phyloP scores from a whole-genome alignment of 2,329 filamentous ascomycete genomes.

The Fusarium graminum region DNA sequence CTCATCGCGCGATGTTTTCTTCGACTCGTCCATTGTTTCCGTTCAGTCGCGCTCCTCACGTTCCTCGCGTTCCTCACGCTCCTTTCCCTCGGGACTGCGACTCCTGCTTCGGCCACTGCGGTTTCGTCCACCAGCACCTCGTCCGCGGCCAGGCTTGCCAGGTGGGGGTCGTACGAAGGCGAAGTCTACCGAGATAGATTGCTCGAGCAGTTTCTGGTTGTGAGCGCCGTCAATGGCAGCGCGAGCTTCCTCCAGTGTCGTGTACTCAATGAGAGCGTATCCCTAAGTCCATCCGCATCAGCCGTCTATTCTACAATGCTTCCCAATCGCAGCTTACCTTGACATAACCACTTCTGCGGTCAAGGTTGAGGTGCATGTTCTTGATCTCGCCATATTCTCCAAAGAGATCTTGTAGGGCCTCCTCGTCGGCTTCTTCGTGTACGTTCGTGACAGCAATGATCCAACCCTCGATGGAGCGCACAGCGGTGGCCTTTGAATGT shows the following conservation, averaged over 20 bases:
- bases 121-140: constrained; percentile 57
- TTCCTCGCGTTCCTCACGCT: constrained; percentile 51
- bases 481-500: constrained; percentile 79
- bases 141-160: constrained; percentile 58
- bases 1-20: constrained; percentile 5
- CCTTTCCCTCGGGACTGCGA: constrained; percentile 60
- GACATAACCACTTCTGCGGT: constrained; percentile 85
- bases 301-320: neutral
- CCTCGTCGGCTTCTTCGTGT: constrained; percentile 88
- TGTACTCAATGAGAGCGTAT: constrained; percentile 87
- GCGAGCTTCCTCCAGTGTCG: constrained; percentile 81
- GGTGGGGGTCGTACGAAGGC: constrained; percentile 86
- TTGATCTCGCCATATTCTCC: constrained; percentile 89
- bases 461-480: constrained; percentile 91
- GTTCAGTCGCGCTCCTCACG: constrained; percentile 51
- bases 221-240: constrained; percentile 87
- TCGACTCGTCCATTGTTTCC: neutral
- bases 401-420: constrained; percentile 84
- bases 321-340: constrained; percentile 68
- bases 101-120: constrained; percentile 64
- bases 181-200: constrained; percentile 85
- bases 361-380: constrained; percentile 86
- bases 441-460: constrained; percentile 89
- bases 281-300: constrained; percentile 64
- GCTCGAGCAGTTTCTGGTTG: constrained; percentile 81